phyloP scores from a whole-genome alignment of 2,329 filamentous ascomycete species.

The Apiospora malaysiana region DNA sequence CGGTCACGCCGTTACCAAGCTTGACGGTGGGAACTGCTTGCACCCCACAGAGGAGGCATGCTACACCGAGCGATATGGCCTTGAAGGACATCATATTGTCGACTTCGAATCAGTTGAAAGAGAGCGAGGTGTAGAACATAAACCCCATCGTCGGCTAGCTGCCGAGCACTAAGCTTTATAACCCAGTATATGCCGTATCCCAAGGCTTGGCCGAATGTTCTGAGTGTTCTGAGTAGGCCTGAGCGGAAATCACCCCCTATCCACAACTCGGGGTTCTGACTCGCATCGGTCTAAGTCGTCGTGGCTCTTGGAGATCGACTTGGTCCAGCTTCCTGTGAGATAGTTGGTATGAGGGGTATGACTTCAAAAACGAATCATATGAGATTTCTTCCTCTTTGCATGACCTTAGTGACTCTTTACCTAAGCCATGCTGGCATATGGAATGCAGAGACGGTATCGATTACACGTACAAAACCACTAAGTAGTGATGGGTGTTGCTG shows the following conservation, averaged over 20 bases:
- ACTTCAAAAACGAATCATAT: too few relatives aligned
- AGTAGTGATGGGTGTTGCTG: neutral
- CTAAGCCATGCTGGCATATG: neutral
- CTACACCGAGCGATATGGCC: neutral
- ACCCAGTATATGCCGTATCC: neutral
- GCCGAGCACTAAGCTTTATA: neutral
- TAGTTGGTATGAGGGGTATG: neutral
- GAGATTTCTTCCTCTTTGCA: neutral
- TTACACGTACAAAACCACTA: neutral
- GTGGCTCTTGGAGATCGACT: neutral
- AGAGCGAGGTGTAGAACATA: neutral
- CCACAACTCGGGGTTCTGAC: neutral
- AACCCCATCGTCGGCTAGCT: neutral
- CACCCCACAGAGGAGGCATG: neutral
- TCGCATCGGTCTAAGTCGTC: neutral
- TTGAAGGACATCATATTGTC: conserved; percentile 2
- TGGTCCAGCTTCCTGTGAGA: neutral
- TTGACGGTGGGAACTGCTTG: neutral
- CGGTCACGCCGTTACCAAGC: neutral
- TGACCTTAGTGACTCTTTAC: neutral
- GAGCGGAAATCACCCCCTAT: neutral
- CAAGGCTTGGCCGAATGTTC: neutral
- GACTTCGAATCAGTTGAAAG: neutral
- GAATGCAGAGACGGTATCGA: neutral
- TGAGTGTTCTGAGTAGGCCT: neutral